Evolutionary conservation across 164 flowering plant genomes (phyloP), one percentile per base, ranked within the genome.

Genomic region (Sextonia rubra): DNA sequence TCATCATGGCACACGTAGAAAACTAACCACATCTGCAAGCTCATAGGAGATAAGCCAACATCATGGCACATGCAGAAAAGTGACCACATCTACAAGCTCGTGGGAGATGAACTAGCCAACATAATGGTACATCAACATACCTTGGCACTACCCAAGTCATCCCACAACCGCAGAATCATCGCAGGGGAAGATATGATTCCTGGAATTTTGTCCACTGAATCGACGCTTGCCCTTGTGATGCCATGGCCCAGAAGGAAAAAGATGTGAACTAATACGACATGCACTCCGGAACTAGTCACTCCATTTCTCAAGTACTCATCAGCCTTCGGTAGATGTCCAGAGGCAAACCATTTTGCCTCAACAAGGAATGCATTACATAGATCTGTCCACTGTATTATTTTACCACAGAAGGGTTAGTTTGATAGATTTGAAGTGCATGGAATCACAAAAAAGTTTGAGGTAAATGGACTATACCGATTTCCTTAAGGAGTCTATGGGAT

Each of bases 401-500:
- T 52, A 0, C 4, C 2, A 52, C 15, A 52, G 0, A 52, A 32
- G 9, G 44, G 44, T 32, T 0, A 32, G 44, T 32, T 32, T 32
- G 44, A 32, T 32, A 32, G 9, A 32, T 6, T 32, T 32, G 44
- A 32, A 32, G 44, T 32, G 7, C 1, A 9, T 32, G 44, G 44
- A 32, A 32, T 32, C 44, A 32, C 44, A 7, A 5, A 32, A 32
- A 32, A 32, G 44, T 32, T 37, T 32, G 44, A 32, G 44, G 44
- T 32, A 32, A 32, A 32, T 32, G 44, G 44, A 32, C 44, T 9
- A 32, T 52, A 52, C 58, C 58, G 58, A 15, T 52, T 52, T 52
- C 37, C 60, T 73, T 20, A 88, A 66, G n/a, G 77, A 78, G 12
- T 77, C 6, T 0, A 71, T 26, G 3, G 94, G 87, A 70, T 85